Percentiles rank a stretch among this genome's conserved stretches.
These are phyloP conservation scores for Candida tunisiensis DNA, from an alignment of 1,139 yeast genomes.

Conservation along the genomic window DNA sequence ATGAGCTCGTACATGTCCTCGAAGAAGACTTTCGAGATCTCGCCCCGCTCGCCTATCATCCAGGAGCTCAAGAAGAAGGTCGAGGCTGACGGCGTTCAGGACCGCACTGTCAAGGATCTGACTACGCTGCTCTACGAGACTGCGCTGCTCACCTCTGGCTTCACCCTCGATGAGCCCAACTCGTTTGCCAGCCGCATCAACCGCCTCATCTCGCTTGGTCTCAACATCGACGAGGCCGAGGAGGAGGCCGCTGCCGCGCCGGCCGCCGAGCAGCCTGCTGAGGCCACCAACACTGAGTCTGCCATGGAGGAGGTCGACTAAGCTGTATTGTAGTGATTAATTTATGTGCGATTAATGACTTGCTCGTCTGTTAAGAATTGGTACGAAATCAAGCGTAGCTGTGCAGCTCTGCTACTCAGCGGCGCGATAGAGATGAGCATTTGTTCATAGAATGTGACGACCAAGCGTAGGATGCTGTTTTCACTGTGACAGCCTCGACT, in stretches of 20 bases:
- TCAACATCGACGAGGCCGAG: conserved; percentile 89
- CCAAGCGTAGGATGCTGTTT: no score
- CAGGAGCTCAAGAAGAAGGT: conserved; percentile 93
- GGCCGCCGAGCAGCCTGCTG: conserved; percentile 35
- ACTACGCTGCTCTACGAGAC: conserved; percentile 95
- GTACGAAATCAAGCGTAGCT: no score
- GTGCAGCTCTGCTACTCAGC: no score
- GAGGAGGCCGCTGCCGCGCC: conserved; percentile 34
- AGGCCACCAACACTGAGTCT: conserved; percentile 51
- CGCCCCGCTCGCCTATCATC: conserved; percentile 93
- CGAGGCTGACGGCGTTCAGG: conserved; percentile 93
- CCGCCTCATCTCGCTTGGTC: conserved; percentile 95
- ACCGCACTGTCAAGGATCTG: conserved; percentile 95
- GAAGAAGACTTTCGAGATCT: conserved; percentile 96
- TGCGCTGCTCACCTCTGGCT: conserved; percentile 96
- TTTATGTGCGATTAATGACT: not conserved
- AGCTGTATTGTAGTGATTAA: conserved; percentile 5
- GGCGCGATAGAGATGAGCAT: no score
- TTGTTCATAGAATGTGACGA: no score
- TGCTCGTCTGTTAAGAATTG: no score
- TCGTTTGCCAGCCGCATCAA: conserved; percentile 95
- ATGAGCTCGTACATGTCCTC: conserved; percentile 99
- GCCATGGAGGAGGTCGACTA: conserved; percentile 99
- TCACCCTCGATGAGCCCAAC: conserved; percentile 96
- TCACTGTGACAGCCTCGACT: no score